Conservation (phyloP, 495 filamentous ascomycete species). For the Cercophora sp. region DNA sequence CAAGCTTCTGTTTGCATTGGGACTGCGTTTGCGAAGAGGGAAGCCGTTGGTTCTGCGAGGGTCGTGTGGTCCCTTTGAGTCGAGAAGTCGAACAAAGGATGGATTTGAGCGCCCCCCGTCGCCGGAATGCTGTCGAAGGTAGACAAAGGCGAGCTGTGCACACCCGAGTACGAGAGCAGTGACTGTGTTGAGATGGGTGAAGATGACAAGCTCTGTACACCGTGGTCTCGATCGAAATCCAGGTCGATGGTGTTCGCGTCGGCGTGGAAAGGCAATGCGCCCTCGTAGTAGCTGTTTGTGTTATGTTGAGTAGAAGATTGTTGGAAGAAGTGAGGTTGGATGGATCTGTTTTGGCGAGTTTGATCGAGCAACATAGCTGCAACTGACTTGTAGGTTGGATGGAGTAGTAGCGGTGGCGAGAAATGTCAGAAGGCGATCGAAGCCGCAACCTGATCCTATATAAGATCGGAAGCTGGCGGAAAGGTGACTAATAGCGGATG, state of each 20-base stretch:
- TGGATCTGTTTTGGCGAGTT: slow-evolving; percentile 6
- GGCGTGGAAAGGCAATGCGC: not conserved
- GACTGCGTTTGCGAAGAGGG: slow-evolving; percentile 24
- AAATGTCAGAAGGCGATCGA: not conserved
- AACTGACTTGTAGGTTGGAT: not conserved
- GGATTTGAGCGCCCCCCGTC: slow-evolving; percentile 24
- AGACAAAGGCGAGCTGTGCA: slow-evolving; percentile 32
- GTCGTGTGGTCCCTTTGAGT: slow-evolving; percentile 24
- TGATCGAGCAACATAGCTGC: slow-evolving; percentile 15
- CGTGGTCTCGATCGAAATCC: slow-evolving; percentile 22
- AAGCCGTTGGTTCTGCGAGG: slow-evolving; percentile 25
- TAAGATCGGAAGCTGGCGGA: not conserved
- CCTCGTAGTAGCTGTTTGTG: slow-evolving; percentile 9
- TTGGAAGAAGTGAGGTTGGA: slow-evolving; percentile 14
- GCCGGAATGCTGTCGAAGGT: slow-evolving; percentile 36
- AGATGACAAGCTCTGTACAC: slow-evolving; percentile 22
- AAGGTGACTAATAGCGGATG: slow-evolving; percentile 9
- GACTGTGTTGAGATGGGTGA: slow-evolving; percentile 33
- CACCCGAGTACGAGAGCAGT: slow-evolving; percentile 24
- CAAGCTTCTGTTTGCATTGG: slow-evolving; percentile 46
- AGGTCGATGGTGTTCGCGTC: slow-evolving; percentile 18
- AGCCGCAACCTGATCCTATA: not conserved
- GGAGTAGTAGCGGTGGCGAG: not conserved
- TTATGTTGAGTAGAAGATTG: not conserved
- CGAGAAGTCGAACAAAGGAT: slow-evolving; percentile 27